phyloP scores from a whole-genome alignment of 2,329 filamentous ascomycete species.

The Pleurostoma richardsiae region DNA sequence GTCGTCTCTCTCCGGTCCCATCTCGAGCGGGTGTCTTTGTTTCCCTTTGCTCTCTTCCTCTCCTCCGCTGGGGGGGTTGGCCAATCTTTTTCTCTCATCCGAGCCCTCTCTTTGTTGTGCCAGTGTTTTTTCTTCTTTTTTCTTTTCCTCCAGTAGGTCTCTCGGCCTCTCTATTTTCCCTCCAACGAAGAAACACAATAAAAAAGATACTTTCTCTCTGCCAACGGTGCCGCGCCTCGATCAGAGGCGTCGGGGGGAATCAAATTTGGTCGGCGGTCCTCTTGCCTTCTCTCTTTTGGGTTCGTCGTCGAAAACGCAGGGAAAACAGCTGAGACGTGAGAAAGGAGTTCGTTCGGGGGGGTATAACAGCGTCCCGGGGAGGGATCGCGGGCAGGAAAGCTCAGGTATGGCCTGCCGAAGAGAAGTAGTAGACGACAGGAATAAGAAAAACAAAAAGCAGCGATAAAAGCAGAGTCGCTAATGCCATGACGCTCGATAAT shows the following conservation, averaged over 20 bases:
- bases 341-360: neutral
- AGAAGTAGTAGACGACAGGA: neutral
- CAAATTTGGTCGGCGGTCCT: neutral
- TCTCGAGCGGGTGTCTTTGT: too few species aligned
- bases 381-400: too few species aligned
- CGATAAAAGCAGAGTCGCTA: neutral
- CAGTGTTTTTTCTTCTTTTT: neutral
- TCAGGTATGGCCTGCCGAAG: neutral
- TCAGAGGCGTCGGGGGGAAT: neutral
- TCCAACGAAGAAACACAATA: neutral
- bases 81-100: neutral
- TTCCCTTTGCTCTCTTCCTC: neutral
- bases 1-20: too few species aligned
- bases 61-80: neutral
- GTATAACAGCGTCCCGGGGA: neutral
- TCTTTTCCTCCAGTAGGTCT: neutral
- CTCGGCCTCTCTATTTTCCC: neutral
- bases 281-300: neutral
- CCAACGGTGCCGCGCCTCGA: neutral
- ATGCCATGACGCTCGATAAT: neutral
- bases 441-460: neutral
- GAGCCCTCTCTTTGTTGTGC: conserved; percentile 1
- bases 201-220: neutral
- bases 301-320: neutral
- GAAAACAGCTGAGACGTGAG: neutral